phyloP scores from a whole-genome alignment of 352 stramenopile genomes.

The Blastocystis sp. region DNA sequence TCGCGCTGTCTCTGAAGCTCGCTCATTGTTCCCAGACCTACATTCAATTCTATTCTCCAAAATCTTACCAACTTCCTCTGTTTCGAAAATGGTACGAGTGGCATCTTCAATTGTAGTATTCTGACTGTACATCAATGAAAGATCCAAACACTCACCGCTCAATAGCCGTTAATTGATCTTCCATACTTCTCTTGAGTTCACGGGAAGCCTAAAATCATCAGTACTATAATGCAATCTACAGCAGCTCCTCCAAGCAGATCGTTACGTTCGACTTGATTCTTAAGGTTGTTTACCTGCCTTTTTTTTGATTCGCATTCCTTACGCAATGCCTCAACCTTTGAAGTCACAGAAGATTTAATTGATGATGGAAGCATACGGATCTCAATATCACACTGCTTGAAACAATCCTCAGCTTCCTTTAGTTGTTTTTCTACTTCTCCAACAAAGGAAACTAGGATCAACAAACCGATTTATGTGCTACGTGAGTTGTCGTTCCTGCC shows the following conservation, averaged over 20 bases:
- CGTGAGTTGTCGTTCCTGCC: constrained; percentile 45
- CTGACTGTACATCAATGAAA: constrained; percentile 18
- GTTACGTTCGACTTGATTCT: constrained; percentile 46
- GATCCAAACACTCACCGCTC: neutral
- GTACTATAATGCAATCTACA: neutral
- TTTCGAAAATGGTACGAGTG: constrained; percentile 56
- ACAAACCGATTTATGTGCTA: neutral
- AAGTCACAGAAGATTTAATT: constrained; percentile 9
- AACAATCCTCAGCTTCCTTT: constrained; percentile 53
- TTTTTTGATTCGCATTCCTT: constrained; percentile 56
- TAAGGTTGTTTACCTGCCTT: constrained; percentile 45
- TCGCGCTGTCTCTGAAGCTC: constrained; percentile 60
- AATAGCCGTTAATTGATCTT: constrained; percentile 31
- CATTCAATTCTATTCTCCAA: neutral
- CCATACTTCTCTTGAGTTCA: constrained; percentile 58
- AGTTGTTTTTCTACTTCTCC: constrained; percentile 47
- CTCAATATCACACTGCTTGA: constrained; percentile 60
- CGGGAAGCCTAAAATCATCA: constrained; percentile 26
- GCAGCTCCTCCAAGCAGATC: constrained; percentile 37
- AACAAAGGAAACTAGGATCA: constrained; percentile 56
- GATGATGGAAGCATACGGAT: constrained; percentile 55
- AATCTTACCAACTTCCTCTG: constrained; percentile 14
- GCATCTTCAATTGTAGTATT: constrained; percentile 62
- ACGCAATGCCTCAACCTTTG: constrained; percentile 41
- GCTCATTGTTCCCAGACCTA: constrained; percentile 58